These are phyloP conservation scores for Claviceps maximensis DNA, from an alignment of 2,329 filamentous ascomycete species.

Conservation along the genomic window DNA sequence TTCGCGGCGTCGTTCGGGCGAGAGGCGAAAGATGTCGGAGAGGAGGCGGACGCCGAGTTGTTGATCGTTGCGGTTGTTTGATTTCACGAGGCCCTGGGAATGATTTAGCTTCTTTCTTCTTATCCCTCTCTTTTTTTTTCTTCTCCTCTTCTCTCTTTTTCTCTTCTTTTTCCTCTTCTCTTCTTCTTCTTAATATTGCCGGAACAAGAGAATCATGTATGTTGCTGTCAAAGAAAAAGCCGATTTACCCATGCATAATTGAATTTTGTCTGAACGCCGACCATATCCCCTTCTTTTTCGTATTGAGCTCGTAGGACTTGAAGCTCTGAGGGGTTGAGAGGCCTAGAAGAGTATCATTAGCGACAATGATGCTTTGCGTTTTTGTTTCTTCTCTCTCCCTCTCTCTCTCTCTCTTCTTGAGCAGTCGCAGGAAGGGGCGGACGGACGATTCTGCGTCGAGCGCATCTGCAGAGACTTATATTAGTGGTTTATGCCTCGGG, in stretches of 20 bases:
- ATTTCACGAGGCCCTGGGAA: slow-evolving; percentile 82
- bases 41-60: slow-evolving; percentile 89
- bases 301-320: slow-evolving; percentile 88
- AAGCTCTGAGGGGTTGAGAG: slow-evolving; percentile 82
- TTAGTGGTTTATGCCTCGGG: background rate
- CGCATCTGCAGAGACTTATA: slow-evolving; percentile 51
- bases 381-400: background rate
- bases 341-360: slow-evolving; percentile 34
- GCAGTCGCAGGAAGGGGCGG: background rate
- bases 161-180: background rate
- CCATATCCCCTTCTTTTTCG: slow-evolving; percentile 94
- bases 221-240: no score
- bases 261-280: slow-evolving; percentile 96
- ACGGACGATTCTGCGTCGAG: slow-evolving; percentile 88
- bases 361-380: background rate
- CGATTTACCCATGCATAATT: slow-evolving; percentile 87
- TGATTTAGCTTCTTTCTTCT: background rate
- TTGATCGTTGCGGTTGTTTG: slow-evolving; percentile 68
- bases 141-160: background rate
- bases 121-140: background rate
- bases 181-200: background rate
- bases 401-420: background rate
- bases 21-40: slow-evolving; percentile 89
- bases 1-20: slow-evolving; percentile 86
- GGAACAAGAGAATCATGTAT: background rate